Base-by-base conservation (phyloP, 257 asterid species). In the Linderniella brevidens region DNA sequence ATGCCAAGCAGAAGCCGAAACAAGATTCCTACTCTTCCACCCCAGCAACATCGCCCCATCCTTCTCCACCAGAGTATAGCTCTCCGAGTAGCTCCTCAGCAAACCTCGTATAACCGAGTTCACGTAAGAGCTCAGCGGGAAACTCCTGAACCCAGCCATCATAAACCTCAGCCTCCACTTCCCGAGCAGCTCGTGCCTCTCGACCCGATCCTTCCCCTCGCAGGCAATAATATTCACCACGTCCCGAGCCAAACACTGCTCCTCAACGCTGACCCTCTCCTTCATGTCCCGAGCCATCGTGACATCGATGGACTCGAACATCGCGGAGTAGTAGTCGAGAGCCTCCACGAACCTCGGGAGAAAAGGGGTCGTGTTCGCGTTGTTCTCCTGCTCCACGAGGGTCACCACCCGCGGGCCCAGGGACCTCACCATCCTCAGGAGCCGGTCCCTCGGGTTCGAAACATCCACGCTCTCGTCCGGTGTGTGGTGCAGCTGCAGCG, bases 1-100 rank as follows among this genome's bases (percentile, higher is more conserved):
- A 58, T 64, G 72, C 94, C 97, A 86, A 57, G 97, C 97, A 19
- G 94, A 86, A 35, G 94, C 93, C 0, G 97, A 86, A 25, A 86
- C 60, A 52, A 86, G 64, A 59, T 79, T 77, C 68, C 97, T 71
- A 19, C 73, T 73, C 65, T 79, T 86, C 97, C 97, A 86, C 17
- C 97, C 97, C 55, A 86, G 46, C 40, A 86, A 49, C 93, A 82
- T 69, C 14, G 75, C 82, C 3, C 94, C 94, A 56, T 82, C 97
- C 55, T 51, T 71, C 77, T 86, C 94, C 56, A 75, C 52, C 13
- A 86, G 66, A 9, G 82, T 79, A 61, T 86, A 86, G 58, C 77
- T 77, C 53, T 77, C 92, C 0, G 94, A 79, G 56, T 86, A 86
- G 55, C 74, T 68, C 60, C 61, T 67, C 69, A 86, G n/a, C 62